Evolutionary conservation across 345 rosid species (phyloP).

Genomic region (Passiflora organensis): DNA sequence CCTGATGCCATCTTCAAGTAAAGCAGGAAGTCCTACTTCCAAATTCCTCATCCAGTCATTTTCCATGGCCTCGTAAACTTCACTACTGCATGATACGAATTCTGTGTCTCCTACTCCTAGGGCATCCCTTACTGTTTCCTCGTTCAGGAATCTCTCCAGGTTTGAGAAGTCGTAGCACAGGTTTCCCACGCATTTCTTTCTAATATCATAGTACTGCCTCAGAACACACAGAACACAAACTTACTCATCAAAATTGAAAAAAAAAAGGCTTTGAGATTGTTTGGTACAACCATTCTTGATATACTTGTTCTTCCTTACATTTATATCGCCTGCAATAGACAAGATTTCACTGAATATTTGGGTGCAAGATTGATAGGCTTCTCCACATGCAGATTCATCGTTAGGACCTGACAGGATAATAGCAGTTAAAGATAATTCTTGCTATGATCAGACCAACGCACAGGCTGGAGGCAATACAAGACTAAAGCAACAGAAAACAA

Average conservation of each 20-base stretch:
- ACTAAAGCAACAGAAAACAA: too few species aligned
- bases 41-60: conserved; percentile 78
- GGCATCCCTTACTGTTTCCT: conserved; percentile 44
- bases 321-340: conserved; percentile 21
- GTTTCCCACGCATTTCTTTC: conserved; percentile 59
- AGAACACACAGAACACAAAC: background rate
- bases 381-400: conserved; percentile 43
- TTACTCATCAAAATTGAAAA: background rate
- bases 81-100: conserved; percentile 65
- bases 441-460: too few species aligned
- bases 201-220: conserved; percentile 66
- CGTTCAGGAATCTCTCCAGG: conserved; percentile 55
- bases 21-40: conserved; percentile 58
- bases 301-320: conserved; percentile 43
- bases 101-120: conserved; percentile 61
- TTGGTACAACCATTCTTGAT: too few species aligned
- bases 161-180: conserved; percentile 75
- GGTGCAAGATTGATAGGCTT: conserved; percentile 36
- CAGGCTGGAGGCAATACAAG: background rate
- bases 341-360: conserved; percentile 32
- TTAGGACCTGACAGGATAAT: conserved; percentile 27
- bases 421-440: background rate
- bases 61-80: conserved; percentile 43
- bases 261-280: too few species aligned
- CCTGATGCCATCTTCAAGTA: conserved; percentile 65